Conservation (phyloP, 768 basidiomycete species). For the Rhizopogon salebrosus region DNA sequence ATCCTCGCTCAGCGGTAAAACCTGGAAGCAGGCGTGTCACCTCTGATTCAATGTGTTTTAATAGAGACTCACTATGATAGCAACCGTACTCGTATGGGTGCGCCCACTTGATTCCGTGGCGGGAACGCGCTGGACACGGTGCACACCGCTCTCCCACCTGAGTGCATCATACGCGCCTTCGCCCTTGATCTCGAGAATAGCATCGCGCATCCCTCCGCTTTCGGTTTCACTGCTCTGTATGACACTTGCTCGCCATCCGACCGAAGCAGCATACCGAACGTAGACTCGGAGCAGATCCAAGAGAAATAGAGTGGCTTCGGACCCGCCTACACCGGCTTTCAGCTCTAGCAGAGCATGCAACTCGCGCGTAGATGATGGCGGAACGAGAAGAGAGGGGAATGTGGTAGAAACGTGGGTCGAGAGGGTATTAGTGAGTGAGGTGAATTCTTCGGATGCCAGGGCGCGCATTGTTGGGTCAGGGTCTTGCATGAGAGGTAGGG, state of each 20-base stretch:
- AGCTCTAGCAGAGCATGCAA: constrained; percentile 84
- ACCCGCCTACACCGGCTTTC: constrained; percentile 90
- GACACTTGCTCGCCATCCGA: constrained; percentile 58
- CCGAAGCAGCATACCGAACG: constrained; percentile 47
- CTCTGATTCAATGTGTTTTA: background rate
- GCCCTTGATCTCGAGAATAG: constrained; percentile 75
- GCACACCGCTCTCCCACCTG: constrained; percentile 92
- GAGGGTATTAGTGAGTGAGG: constrained; percentile 32
- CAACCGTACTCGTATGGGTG: constrained; percentile 88
- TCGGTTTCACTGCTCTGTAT: constrained; percentile 56
- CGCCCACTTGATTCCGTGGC: constrained; percentile 84
- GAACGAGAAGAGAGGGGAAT: constrained; percentile 72
- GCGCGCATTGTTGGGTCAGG: constrained; percentile 70
- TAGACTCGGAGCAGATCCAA: constrained; percentile 82
- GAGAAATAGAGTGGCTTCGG: constrained; percentile 81
- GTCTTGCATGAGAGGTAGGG: constrained; percentile 58
- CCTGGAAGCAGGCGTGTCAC: constrained; percentile 40
- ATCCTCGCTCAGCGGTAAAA: constrained; percentile 76
- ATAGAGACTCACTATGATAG: constrained; percentile 62
- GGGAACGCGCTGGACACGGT: constrained; percentile 92
- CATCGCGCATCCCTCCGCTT: constrained; percentile 70
- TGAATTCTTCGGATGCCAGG: constrained; percentile 67
- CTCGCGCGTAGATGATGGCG: constrained; percentile 56
- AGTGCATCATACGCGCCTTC: constrained; percentile 72
- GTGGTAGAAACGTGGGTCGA: constrained; percentile 28